Evolutionary conservation across 768 basidiomycete species (phyloP).

Genomic region (Boletus fagicola): DNA sequence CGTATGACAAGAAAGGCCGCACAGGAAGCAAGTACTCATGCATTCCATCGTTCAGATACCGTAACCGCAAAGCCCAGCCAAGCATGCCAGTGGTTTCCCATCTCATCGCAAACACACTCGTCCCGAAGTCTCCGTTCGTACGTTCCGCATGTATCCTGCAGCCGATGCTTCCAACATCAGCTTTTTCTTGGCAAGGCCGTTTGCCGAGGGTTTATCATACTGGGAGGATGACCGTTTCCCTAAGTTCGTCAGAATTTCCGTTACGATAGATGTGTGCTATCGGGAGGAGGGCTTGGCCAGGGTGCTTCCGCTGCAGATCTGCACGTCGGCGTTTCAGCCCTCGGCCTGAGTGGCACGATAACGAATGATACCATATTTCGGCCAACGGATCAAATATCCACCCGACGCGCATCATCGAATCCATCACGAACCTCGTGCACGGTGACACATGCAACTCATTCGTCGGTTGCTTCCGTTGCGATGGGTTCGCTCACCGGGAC

Average conservation of each 20-base stretch:
- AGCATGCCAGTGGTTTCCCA: background rate
- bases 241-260: background rate
- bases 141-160: background rate
- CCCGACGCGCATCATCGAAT: background rate
- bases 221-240: background rate
- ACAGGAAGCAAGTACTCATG: background rate
- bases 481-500: background rate
- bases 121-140: background rate
- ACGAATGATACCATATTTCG: background rate
- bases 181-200: background rate
- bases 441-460: background rate
- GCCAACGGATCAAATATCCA: background rate
- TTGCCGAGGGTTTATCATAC: background rate
- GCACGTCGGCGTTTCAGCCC: background rate
- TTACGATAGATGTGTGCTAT: background rate
- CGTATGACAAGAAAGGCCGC: background rate
- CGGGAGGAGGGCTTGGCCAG: background rate
- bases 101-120: background rate
- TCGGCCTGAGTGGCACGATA: background rate
- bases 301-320: slow-evolving; percentile 5
- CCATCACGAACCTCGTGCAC: background rate
- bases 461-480: background rate
- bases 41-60: background rate
- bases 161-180: background rate
- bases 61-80: background rate